Evolutionary conservation across 2,329 filamentous ascomycete genomes (phyloP).

Genomic region (Massarina eburnea): DNA sequence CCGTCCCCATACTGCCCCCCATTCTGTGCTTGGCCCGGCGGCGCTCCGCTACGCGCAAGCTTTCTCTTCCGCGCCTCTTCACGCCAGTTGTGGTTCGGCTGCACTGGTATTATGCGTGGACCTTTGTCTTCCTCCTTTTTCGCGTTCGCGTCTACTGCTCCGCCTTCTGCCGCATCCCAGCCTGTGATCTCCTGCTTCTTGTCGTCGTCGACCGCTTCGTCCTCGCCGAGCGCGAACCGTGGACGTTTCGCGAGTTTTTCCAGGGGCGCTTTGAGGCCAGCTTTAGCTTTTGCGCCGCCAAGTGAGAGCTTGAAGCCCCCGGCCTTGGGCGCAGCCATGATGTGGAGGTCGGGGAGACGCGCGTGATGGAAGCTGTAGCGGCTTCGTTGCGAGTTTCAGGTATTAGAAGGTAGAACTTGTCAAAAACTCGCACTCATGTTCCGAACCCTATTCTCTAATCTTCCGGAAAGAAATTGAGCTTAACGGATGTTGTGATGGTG

Average conservation of each 20-base stretch:
- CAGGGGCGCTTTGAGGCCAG: constrained; percentile 23
- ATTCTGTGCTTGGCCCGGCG: neutral
- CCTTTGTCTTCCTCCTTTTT: constrained; percentile 43
- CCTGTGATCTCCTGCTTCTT: constrained; percentile 52
- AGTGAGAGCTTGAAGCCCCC: constrained; percentile 43
- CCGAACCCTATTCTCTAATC: too few species aligned
- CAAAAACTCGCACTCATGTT: too few species aligned
- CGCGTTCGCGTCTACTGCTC: constrained; percentile 43
- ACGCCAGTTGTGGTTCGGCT: constrained; percentile 65
- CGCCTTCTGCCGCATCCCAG: constrained; percentile 55
- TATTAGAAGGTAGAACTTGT: neutral
- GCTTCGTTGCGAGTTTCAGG: neutral
- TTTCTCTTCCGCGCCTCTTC: constrained; percentile 56
- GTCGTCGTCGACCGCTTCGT: constrained; percentile 27
- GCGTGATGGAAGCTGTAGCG: neutral
- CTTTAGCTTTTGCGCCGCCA: constrained; percentile 29
- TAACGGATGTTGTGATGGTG: too few species aligned
- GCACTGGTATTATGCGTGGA: constrained; percentile 59
- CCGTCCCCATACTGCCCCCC: constrained; percentile 40
- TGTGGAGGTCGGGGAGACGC: constrained; percentile 16
- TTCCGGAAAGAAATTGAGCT: too few species aligned
- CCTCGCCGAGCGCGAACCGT: constrained; percentile 35
- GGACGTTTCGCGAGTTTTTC: constrained; percentile 28
- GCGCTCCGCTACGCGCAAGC: constrained; percentile 56
- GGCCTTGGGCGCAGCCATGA: constrained; percentile 33